phyloP scores from a whole-genome alignment of 2,329 filamentous ascomycete species.

The Plectosphaerella cucumerina region DNA sequence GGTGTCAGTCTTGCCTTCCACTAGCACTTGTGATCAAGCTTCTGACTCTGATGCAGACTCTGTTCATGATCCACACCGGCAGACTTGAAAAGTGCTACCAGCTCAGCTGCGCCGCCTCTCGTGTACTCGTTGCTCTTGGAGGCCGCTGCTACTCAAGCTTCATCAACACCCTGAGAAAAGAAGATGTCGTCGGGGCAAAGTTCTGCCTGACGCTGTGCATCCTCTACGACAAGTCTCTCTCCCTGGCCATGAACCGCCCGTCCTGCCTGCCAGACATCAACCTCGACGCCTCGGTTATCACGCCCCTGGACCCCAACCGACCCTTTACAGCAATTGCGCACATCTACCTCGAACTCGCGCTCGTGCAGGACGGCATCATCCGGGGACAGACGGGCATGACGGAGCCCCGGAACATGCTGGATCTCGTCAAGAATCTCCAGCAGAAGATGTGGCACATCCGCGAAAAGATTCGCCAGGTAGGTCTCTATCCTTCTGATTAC shows the following conservation, averaged over 20 bases:
- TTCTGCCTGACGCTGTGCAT: conserved; percentile 1
- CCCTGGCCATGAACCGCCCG: conserved; percentile 1
- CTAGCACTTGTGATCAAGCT: neutral
- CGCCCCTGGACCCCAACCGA: neutral
- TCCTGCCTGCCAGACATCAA: conserved; percentile 3
- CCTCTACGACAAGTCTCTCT: conserved; percentile 2
- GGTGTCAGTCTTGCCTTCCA: neutral
- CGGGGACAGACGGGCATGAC: neutral
- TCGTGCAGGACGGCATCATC: conserved; percentile 1
- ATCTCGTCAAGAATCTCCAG: conserved; percentile 1
- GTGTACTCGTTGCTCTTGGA: neutral
- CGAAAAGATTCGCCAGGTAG: conserved; percentile 3
- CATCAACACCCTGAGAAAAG: neutral
- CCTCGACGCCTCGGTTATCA: neutral
- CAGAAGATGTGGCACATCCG: conserved; percentile 3
- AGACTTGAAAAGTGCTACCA: conserved; percentile 1
- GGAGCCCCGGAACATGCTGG: neutral
- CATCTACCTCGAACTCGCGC: conserved; percentile 1
- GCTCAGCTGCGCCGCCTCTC: neutral
- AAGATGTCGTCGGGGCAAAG: neutral
- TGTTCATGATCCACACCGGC: conserved; percentile 2
- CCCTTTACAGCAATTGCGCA: neutral
- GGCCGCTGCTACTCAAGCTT: neutral
- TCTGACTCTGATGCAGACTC: neutral
- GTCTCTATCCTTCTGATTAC: too few species aligned